These are phyloP conservation scores for Aspergillus conjunctus DNA, from an alignment of 495 filamentous ascomycete species.

Conservation along the genomic window DNA sequence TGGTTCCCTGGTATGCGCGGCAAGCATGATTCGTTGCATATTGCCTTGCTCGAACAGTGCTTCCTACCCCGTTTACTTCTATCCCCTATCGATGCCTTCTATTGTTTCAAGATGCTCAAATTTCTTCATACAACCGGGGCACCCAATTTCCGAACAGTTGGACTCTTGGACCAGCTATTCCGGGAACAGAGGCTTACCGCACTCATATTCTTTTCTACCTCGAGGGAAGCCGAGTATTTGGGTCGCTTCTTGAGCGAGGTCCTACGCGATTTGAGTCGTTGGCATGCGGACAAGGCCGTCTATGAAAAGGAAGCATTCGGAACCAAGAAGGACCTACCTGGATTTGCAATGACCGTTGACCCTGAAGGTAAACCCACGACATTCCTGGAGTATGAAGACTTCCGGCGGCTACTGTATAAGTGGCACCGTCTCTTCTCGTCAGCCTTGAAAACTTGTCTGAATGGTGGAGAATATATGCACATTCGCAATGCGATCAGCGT, in stretches of 20 bases:
- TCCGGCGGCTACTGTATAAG: slow-evolving; percentile 78
- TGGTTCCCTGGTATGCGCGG: slow-evolving; percentile 70
- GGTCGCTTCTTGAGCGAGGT: slow-evolving; percentile 84
- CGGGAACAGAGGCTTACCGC: slow-evolving; percentile 73
- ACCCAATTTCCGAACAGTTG: slow-evolving; percentile 83
- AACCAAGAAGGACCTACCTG: slow-evolving; percentile 60
- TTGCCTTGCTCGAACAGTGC: slow-evolving; percentile 83
- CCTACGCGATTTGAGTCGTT: slow-evolving; percentile 72
- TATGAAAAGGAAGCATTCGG: slow-evolving; percentile 83
- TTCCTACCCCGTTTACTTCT: slow-evolving; percentile 83
- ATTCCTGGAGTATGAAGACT: slow-evolving; percentile 82
- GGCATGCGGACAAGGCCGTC: slow-evolving; percentile 74
- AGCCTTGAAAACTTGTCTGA: slow-evolving; percentile 77
- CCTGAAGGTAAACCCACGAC: slow-evolving; percentile 61
- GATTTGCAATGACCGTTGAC: slow-evolving; percentile 67
- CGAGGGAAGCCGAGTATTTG: slow-evolving; percentile 86
- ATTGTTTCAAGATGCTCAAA: slow-evolving; percentile 79
- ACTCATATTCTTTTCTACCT: slow-evolving; percentile 83
- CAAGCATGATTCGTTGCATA: slow-evolving; percentile 68
- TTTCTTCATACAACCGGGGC: slow-evolving; percentile 81
- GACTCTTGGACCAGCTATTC: slow-evolving; percentile 82
- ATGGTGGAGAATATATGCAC: slow-evolving; percentile 91
- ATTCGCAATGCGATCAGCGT: slow-evolving; percentile 93
- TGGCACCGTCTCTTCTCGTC: slow-evolving; percentile 82
- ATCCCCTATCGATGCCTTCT: slow-evolving; percentile 84